These are phyloP conservation scores for Backusella psychrophila DNA, from an alignment of 192 early-diverging fungal genomes.

Conservation along the genomic window DNA sequence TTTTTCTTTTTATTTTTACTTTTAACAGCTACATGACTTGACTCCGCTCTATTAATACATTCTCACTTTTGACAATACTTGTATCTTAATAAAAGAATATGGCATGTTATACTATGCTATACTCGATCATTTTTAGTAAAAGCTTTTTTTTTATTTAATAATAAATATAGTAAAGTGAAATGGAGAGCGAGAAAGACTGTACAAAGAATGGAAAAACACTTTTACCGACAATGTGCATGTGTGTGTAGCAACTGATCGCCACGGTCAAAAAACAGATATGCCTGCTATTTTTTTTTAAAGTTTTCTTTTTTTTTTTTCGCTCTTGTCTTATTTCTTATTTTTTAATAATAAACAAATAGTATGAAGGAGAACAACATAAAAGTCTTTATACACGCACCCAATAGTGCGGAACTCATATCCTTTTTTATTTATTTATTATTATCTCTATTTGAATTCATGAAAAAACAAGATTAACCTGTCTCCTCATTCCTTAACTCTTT, in stretches of 20 bases:
- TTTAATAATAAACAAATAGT: neutral
- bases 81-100: too few species aligned
- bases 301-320: neutral
- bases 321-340: neutral
- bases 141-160: too few species aligned
- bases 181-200: neutral
- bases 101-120: neutral
- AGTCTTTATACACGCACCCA: neutral
- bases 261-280: neutral
- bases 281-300: too few species aligned
- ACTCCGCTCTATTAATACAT: too few species aligned
- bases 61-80: too few species aligned
- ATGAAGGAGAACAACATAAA: neutral
- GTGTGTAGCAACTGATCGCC: neutral
- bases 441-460: neutral
- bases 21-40: too few species aligned
- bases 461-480: neutral
- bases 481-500: conserved; percentile 3
- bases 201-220: neutral
- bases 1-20: too few species aligned
- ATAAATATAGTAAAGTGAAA: neutral
- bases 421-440: too few species aligned
- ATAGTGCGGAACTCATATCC: conserved; percentile 22
- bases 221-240: neutral
- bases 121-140: too few species aligned